A percentile compares a stretch with the other conserved stretches of the same genome.
Evolutionary conservation across 2,329 filamentous ascomycete species (phyloP).

Genomic region (Fonsecaea multimorphosa): DNA sequence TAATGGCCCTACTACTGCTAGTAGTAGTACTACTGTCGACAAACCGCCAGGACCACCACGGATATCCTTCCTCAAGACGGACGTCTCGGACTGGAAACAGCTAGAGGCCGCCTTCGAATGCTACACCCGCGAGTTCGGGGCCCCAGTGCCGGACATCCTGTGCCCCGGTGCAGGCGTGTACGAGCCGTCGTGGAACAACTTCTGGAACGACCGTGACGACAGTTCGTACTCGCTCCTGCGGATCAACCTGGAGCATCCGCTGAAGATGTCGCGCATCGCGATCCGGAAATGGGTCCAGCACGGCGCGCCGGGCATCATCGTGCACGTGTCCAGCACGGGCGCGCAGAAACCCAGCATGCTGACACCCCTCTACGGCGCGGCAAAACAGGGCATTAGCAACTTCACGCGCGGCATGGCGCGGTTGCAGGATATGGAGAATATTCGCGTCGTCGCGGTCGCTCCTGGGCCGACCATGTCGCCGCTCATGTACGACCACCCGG

Average conservation of each 20-base stretch:
- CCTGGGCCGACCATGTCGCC: conserved; percentile 47
- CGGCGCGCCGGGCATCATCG: conserved; percentile 38
- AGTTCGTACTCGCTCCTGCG: conserved; percentile 51
- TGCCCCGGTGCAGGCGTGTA: conserved; percentile 51
- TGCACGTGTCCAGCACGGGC: conserved; percentile 57
- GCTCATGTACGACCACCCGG: conserved; percentile 26
- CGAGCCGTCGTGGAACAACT: conserved; percentile 52
- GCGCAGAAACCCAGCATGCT: conserved; percentile 49
- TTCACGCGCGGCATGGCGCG: conserved; percentile 57
- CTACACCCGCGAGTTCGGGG: conserved; percentile 56
- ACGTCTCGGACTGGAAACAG: conserved; percentile 57
- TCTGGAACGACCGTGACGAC: conserved; percentile 53
- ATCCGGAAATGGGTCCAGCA: conserved; percentile 40
- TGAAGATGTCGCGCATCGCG: conserved; percentile 57
- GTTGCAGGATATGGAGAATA: conserved; percentile 56
- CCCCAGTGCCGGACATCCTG: conserved; percentile 53
- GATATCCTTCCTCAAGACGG: conserved; percentile 52
- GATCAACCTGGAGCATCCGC: conserved; percentile 59
- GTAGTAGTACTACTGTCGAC: conserved; percentile 7
- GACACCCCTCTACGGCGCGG: conserved; percentile 55
- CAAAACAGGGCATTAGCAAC: conserved; percentile 56
- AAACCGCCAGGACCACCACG: conserved; percentile 43
- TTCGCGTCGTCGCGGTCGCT: conserved; percentile 65
- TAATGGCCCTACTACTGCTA: too few relatives aligned
- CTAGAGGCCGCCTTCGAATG: conserved; percentile 57